Evolutionary conservation across 306 rosid genomes (phyloP).

Genomic region (Castanopsis chinensis): DNA sequence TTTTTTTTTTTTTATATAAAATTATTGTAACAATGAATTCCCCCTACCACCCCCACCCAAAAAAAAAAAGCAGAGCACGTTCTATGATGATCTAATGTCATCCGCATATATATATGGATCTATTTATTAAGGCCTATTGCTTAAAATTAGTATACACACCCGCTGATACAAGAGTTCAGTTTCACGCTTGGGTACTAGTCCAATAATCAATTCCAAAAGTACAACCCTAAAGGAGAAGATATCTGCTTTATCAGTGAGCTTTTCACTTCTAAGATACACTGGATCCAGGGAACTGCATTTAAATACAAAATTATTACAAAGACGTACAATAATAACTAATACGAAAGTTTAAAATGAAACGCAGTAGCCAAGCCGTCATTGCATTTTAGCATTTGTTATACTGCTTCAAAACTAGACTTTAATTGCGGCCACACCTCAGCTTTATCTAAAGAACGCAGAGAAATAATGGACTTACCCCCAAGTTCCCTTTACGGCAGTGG

Average conservation of each 20-base stretch:
- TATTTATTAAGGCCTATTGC: too few relatives aligned
- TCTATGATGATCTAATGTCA: too few relatives aligned
- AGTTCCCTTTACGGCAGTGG: too few relatives aligned
- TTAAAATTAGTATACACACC: conserved; percentile 32
- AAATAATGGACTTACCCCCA: too few relatives aligned
- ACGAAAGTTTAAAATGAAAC: not conserved
- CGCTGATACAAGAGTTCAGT: conserved; percentile 40
- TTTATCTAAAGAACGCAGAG: too few relatives aligned
- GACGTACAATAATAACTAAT: not conserved
- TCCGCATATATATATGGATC: too few relatives aligned
- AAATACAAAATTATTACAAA: not conserved
- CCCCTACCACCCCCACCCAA: too few relatives aligned
- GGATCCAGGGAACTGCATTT: conserved; percentile 63
- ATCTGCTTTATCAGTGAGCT: conserved; percentile 64
- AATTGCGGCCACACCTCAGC: not conserved
- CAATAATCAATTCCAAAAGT: conserved; percentile 68
- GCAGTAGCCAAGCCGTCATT: not conserved
- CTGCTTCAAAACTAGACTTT: not conserved
- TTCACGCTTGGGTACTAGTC: conserved; percentile 1
- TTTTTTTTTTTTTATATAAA: too few relatives aligned
- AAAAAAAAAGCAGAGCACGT: too few relatives aligned
- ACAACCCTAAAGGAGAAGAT: conserved; percentile 67
- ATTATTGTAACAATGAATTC: too few relatives aligned
- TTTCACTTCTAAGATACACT: conserved; percentile 62
- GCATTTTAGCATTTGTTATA: not conserved